Base-by-base conservation (phyloP, 2,329 filamentous ascomycete genomes). In the Talaromyces rugulosus region DNA sequence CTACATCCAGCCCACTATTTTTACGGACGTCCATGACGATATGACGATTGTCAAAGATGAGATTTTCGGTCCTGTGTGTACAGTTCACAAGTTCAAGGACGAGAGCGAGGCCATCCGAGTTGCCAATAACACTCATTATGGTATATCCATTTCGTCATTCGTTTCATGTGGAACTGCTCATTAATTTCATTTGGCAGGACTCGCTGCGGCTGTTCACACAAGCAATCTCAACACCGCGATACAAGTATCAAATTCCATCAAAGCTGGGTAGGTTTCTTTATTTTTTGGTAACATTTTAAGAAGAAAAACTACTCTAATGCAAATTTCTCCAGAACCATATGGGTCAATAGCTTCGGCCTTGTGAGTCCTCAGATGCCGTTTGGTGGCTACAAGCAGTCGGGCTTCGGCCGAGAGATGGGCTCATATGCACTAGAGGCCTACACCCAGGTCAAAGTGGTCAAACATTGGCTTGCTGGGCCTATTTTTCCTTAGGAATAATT, bases 71-170 rank as follows among this genome's bases (percentile, higher is more conserved):
- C 89, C 89, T 5, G 88, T 90, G 27, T 85, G 88, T 70, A 83
- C 87, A 56, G 83, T 91, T 65, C 82, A 84, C 64, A 87, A 85
- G 63, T 55, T 36, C 31, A 52, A 33, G 28, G 44, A 52, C 44
- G 88, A 91, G 77, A 85, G 85, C 27, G 86, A 92, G 57, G 90
- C 86, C 47, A 82, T 94, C 69, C 78, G 79, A 59, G 77, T 90
- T 54, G 90, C 87, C 62, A 94, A 95, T 81, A 82, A 85, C 76
- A 89, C 85, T 70, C 88, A 83, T 65, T 94, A 91, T 74, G 90
- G 89, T 66, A 36, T 60, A 56, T 58, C 8, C 5, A 16, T 18
- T 9, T 28, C n/a, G 18, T 23, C 6, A 12, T 14, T 51, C 18
- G 27, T 51, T 28, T 51, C 18, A 14, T 27, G 12, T 23, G 8